Base-by-base conservation (phyloP, 1,284 basidiomycete species). In the Laetiporus sulphureus region DNA sequence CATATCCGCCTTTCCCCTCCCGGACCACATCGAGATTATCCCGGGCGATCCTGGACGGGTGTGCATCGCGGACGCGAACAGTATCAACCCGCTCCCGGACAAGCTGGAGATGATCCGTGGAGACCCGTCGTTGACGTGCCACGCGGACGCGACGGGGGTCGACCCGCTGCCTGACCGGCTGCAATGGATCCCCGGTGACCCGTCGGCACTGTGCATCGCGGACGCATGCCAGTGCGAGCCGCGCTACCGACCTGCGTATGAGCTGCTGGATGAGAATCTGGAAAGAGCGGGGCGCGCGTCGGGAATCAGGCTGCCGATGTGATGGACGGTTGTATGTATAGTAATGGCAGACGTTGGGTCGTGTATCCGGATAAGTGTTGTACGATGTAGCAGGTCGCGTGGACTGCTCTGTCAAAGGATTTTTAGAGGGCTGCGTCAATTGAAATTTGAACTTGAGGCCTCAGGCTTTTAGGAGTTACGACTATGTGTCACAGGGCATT, bases 211-310 rank as follows among this genome's bases (percentile, higher is more conserved):
- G 27, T 54, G 54, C 45, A 25, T 44, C 7, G 52, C 42, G 24
- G 50, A 56, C 4, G 27, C 35, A 25, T 46, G 49, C 23, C 44
- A 33, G 24, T 53, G 54, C 36, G 40, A 31, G 38, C 45, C 43
- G 46, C 65, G 62, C 22, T 89, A 87, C 61, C 66, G 69, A 22
- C 91, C 91, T 0, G 90, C 90, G 1, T 89, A 90, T 63, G 82
- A 88, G 63, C 69, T 93, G 6, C 50, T 70, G 39, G 91, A 96
- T 56, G 87, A 76, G 10, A 67, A 65, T 19, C 69, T 89, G 39
- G 93, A 97, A 63, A 73, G 93, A 20, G 77, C 72, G n/a, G 45
- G 45, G 24, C 31, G 45, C 20, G 45, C 36, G 19, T 23, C 38
- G 5, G 32, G 37, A 19, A 16, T 37, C 7, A 38, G 34, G 41